Percentiles rank a stretch among this genome's conserved stretches.
Conservation (phyloP, 345 rosid genomes). For the Euphorbia pulcherrima region DNA sequence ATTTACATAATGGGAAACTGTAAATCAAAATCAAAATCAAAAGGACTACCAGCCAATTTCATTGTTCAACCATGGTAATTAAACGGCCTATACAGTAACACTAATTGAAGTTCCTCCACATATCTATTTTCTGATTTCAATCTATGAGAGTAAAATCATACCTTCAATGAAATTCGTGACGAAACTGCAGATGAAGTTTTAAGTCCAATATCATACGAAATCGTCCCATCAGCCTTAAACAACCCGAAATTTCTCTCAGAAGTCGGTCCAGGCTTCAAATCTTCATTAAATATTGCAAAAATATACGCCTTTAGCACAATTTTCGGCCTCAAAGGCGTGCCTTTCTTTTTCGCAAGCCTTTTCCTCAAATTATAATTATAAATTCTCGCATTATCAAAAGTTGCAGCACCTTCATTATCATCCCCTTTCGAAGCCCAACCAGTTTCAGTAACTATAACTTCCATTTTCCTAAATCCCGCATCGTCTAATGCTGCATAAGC, state of each 20-base stretch:
- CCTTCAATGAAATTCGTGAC: slow-evolving; percentile 50
- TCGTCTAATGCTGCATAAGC: slow-evolving; percentile 80
- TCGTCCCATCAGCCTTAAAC: slow-evolving; percentile 87
- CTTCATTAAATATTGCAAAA: slow-evolving; percentile 87
- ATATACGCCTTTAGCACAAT: slow-evolving; percentile 67
- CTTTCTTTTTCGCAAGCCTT: slow-evolving; percentile 89
- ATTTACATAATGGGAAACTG: too few relatives aligned
- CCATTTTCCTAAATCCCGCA: slow-evolving; percentile 81
- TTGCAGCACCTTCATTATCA: slow-evolving; percentile 79
- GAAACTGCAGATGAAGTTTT: slow-evolving; percentile 61
- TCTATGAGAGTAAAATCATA: slow-evolving; percentile 33
- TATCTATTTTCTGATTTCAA: not conserved
- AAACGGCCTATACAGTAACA: not conserved
- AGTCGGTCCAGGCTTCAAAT: slow-evolving; percentile 70
- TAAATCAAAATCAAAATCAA: too few relatives aligned
- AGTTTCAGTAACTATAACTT: slow-evolving; percentile 85
- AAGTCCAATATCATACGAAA: slow-evolving; percentile 75
- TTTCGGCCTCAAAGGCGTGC: slow-evolving; percentile 88
- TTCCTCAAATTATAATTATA: slow-evolving; percentile 87
- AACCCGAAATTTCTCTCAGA: slow-evolving; percentile 93
- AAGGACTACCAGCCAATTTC: too few relatives aligned
- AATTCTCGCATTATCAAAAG: slow-evolving; percentile 69
- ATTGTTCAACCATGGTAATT: not conserved
- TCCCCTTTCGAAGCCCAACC: slow-evolving; percentile 98
- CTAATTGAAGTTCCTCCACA: not conserved